A percentile compares a stretch with the other conserved stretches of the same genome.
phyloP scores from a whole-genome alignment of 2,329 filamentous ascomycete species.

The Lasiodiplodia hormozganensis region DNA sequence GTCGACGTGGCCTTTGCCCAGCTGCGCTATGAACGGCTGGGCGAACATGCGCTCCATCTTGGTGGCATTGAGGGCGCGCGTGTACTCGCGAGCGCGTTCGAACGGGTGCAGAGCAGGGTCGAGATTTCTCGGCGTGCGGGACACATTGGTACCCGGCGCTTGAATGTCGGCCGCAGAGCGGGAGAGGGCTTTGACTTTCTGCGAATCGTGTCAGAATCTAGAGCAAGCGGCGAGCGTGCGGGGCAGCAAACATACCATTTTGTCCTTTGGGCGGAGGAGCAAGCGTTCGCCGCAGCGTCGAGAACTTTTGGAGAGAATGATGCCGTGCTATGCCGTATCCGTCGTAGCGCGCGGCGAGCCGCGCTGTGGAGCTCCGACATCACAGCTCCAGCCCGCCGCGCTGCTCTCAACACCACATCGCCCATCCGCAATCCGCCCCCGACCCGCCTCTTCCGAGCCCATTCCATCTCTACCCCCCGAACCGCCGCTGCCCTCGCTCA shows the following conservation, averaged over 20 bases:
- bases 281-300: conserved; percentile 26
- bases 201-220: neutral
- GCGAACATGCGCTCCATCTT: conserved; percentile 95
- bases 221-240: neutral
- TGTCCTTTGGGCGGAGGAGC: conserved; percentile 27
- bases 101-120: conserved; percentile 90
- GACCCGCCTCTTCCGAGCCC: conserved; percentile 15
- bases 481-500: neutral
- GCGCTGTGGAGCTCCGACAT: conserved; percentile 23
- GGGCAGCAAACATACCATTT: conserved; percentile 21
- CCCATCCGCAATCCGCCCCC: conserved; percentile 25
- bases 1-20: conserved; percentile 91
- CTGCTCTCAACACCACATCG: conserved; percentile 24
- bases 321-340: neutral
- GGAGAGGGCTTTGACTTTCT: conserved; percentile 65
- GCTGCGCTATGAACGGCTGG: conserved; percentile 81
- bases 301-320: conserved; percentile 29
- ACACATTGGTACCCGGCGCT: conserved; percentile 69
- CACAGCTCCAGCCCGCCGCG: conserved; percentile 24
- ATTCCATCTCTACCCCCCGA: conserved; percentile 13
- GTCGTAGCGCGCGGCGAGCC: conserved; percentile 21
- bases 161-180: conserved; percentile 70
- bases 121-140: conserved; percentile 72
- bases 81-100: conserved; percentile 87
- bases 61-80: conserved; percentile 78